Conservation (phyloP, 129 eudicot genomes). For the Flaveria robusta region DNA sequence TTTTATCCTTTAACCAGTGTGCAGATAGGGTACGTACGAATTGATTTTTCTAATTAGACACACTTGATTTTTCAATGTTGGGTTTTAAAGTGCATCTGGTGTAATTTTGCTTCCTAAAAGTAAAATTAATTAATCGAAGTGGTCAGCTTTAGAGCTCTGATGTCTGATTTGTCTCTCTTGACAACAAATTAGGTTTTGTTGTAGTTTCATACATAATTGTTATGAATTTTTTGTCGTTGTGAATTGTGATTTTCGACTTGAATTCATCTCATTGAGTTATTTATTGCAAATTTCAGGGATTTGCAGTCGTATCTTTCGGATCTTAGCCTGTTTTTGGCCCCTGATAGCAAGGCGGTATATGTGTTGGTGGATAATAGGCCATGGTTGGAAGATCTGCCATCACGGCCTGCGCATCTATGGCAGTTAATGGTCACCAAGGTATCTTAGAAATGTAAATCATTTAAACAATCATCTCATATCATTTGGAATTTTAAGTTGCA, state of each 20-base stretch:
- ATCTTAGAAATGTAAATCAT: conserved; percentile 6
- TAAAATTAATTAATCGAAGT: not conserved
- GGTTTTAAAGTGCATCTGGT: conserved; percentile 8
- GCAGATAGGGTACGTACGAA: conserved; percentile 69
- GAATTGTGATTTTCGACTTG: not conserved
- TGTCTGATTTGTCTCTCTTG: conserved; percentile 21
- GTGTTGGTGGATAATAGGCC: conserved; percentile 93
- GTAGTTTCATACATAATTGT: conserved; percentile 1
- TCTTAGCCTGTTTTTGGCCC: conserved; percentile 70
- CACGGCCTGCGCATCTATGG: conserved; percentile 91
- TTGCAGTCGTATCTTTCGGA: conserved; percentile 97
- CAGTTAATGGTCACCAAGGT: conserved; percentile 98
- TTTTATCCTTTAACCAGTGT: conserved; percentile 74
- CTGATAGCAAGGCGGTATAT: conserved; percentile 68
- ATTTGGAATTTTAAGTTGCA: not conserved
- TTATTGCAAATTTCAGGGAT: conserved; percentile 54
- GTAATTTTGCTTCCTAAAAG: not conserved
- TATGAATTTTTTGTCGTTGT: not conserved
- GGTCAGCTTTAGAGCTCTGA: conserved; percentile 28
- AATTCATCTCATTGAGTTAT: not conserved
- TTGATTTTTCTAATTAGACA: not conserved
- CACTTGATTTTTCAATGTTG: conserved; percentile 20
- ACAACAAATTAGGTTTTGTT: conserved; percentile 11
- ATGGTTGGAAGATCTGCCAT: conserved; percentile 78
- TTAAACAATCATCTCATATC: not conserved